Evolutionary conservation across 768 basidiomycete genomes (phyloP).

Genomic region (Lentinula detonsa): DNA sequence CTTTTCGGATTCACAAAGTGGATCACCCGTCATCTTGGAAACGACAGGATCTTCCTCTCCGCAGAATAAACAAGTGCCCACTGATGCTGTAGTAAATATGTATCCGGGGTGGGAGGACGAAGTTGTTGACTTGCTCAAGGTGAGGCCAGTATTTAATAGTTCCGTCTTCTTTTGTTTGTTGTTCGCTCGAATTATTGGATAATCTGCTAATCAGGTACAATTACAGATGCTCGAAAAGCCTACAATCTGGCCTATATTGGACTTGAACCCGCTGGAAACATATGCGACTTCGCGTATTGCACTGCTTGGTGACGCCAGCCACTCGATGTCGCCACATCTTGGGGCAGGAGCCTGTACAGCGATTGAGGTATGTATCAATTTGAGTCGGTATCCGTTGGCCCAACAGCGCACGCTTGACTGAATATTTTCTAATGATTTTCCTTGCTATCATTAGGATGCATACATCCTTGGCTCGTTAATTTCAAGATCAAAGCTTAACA

Average conservation of each 20-base stretch:
- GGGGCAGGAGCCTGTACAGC: neutral
- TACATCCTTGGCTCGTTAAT: neutral
- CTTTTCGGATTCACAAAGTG: conserved; percentile 19
- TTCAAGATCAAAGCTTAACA: neutral
- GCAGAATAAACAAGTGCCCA: neutral
- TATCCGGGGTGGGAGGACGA: conserved; percentile 32
- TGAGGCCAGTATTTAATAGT: conserved; percentile 3
- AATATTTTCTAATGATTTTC: neutral
- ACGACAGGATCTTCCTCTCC: conserved; percentile 18
- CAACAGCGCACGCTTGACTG: neutral
- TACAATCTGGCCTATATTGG: neutral
- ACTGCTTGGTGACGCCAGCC: neutral
- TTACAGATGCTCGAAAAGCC: neutral
- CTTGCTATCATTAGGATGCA: neutral
- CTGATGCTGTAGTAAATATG: conserved; percentile 12
- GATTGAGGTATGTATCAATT: neutral
- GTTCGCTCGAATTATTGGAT: neutral
- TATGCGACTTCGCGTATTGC: neutral
- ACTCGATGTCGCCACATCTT: neutral
- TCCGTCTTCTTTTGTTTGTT: neutral
- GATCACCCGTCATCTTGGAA: conserved; percentile 23
- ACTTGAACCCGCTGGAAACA: neutral
- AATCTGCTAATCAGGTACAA: no score
- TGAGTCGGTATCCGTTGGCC: neutral
- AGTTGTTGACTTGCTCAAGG: conserved; percentile 21